A percentile compares a stretch with the other conserved stretches of the same genome.
phyloP scores from a whole-genome alignment of 148 eudicot species.

The Camellia granthamiana region DNA sequence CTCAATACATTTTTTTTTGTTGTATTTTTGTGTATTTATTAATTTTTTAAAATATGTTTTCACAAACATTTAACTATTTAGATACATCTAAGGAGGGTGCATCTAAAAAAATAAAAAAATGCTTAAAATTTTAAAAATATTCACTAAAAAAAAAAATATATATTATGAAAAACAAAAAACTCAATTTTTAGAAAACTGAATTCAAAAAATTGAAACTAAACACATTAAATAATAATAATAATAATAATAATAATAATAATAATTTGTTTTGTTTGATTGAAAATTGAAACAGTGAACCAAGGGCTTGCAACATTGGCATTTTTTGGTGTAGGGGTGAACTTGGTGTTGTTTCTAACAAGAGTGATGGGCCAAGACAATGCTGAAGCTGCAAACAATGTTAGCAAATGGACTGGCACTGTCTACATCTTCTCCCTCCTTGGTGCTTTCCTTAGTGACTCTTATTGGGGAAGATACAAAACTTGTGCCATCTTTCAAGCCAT shows the following conservation, averaged over 20 bases:
- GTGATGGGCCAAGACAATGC: slow-evolving; percentile 73
- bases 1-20: too few relatives aligned
- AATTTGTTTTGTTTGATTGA: not conserved
- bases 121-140: too few relatives aligned
- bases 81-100: too few relatives aligned
- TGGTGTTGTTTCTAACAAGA: slow-evolving; percentile 68
- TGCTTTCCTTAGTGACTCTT: slow-evolving; percentile 78
- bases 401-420: slow-evolving; percentile 86
- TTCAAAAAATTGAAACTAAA: too few relatives aligned
- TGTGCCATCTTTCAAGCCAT: slow-evolving; percentile 72
- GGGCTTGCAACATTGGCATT: slow-evolving; percentile 74
- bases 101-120: too few relatives aligned
- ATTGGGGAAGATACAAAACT: slow-evolving; percentile 72
- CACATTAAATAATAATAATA: too few relatives aligned
- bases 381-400: slow-evolving; percentile 69
- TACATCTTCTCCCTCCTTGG: slow-evolving; percentile 70
- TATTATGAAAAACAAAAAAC: too few relatives aligned
- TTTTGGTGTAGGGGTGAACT: slow-evolving; percentile 69
- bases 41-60: too few relatives aligned
- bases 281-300: slow-evolving; percentile 55
- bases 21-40: too few relatives aligned
- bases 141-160: too few relatives aligned
- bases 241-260: not conserved
- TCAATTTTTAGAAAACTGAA: too few relatives aligned
- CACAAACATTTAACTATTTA: too few relatives aligned